These are phyloP conservation scores for Hamiltosporidium tvaerminnensis DNA, from an alignment of 371 early-diverging fungal genomes.

Conservation along the genomic window DNA sequence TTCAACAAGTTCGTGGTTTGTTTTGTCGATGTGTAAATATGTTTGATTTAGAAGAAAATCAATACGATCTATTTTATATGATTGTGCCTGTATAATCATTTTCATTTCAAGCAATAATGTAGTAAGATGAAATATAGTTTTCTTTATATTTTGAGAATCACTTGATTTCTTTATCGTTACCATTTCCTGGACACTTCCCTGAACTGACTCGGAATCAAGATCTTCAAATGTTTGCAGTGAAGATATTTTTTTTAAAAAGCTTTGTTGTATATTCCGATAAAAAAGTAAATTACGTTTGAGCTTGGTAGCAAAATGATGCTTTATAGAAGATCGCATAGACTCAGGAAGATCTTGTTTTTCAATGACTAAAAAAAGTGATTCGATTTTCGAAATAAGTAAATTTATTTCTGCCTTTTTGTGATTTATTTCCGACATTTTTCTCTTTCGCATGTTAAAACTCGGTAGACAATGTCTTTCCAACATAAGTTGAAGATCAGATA, in stretches of 20 bases:
- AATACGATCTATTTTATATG: slow-evolving; percentile 32
- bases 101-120: slow-evolving; percentile 41
- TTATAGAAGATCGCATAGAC: neutral
- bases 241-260: slow-evolving; percentile 19
- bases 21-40: slow-evolving; percentile 28
- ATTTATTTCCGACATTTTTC: slow-evolving; percentile 17
- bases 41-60: slow-evolving; percentile 30
- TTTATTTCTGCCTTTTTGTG: slow-evolving; percentile 1
- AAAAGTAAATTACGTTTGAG: slow-evolving; percentile 11
- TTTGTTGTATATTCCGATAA: slow-evolving; percentile 21
- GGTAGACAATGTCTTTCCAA: slow-evolving; percentile 28
- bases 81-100: slow-evolving; percentile 29
- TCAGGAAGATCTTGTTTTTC: neutral
- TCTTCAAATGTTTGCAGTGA: slow-evolving; percentile 6
- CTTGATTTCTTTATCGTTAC: neutral
- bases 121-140: slow-evolving; percentile 32
- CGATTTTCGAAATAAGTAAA: slow-evolving; percentile 2
- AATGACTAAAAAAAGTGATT: neutral
- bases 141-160: slow-evolving; percentile 11
- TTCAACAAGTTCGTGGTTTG: slow-evolving; percentile 33
- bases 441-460: slow-evolving; percentile 12
- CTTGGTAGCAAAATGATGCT: slow-evolving; percentile 18
- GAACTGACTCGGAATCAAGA: slow-evolving; percentile 6
- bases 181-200: neutral
- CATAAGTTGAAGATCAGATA: slow-evolving; percentile 4